These are phyloP conservation scores for Aureobasidium sp. DNA, from an alignment of 2,329 filamentous ascomycete genomes.

Conservation along the genomic window DNA sequence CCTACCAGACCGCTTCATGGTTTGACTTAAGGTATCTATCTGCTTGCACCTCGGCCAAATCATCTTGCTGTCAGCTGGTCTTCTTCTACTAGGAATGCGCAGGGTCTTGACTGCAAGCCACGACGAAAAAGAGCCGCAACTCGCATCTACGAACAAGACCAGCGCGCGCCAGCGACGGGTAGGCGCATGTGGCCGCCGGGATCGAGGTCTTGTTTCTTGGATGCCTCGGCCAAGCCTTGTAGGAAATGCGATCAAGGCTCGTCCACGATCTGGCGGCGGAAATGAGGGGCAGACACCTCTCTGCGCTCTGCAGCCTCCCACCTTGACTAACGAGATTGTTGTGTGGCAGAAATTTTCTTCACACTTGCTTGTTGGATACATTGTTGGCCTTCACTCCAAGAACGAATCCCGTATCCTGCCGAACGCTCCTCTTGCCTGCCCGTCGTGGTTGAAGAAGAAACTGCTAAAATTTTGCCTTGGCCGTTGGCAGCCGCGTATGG, in stretches of 20 bases:
- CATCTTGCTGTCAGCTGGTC: neutral
- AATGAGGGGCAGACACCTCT: neutral
- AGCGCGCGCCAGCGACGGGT: neutral
- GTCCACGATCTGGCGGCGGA: neutral
- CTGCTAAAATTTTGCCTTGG: conserved; percentile 7
- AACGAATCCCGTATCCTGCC: neutral
- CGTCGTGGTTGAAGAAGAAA: conserved; percentile 4
- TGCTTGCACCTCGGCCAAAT: neutral
- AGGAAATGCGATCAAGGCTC: conserved; percentile 4
- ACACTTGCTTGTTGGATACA: conserved; percentile 1
- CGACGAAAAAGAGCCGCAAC: neutral
- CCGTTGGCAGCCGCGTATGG: neutral
- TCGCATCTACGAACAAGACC: neutral
- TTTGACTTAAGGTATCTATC: neutral
- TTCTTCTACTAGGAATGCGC: neutral
- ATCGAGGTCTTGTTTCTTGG: neutral
- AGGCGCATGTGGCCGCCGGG: neutral
- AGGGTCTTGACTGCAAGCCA: neutral
- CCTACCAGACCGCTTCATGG: neutral
- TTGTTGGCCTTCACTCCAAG: neutral
- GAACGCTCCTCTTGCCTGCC: neutral
- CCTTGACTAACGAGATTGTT: neutral
- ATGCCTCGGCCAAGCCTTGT: conserved; percentile 5
- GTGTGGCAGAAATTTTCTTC: conserved; percentile 6
- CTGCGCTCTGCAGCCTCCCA: neutral